These are phyloP conservation scores for Stagonosporopsis chrysanthemi DNA, from an alignment of 2,329 filamentous ascomycete genomes.

Conservation along the genomic window DNA sequence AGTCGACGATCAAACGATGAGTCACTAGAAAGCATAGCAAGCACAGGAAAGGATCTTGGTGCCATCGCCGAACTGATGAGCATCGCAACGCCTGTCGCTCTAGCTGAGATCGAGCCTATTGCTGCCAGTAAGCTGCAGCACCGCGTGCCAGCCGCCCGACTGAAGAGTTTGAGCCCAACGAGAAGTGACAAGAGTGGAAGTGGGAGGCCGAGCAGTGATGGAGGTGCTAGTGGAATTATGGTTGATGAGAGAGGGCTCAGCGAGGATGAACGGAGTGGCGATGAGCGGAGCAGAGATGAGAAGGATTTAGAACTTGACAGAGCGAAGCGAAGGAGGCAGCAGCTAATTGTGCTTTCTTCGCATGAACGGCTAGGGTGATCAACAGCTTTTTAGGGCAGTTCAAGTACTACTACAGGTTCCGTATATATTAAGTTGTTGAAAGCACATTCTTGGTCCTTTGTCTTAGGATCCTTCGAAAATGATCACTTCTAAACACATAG, in stretches of 20 bases:
- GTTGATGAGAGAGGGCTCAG: constrained; percentile 50
- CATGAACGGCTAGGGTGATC: neutral
- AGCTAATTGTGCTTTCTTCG: constrained; percentile 25
- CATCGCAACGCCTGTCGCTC: constrained; percentile 45
- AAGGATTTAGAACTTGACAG: constrained; percentile 2
- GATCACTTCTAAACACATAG: too few relatives aligned
- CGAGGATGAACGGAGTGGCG: constrained; percentile 46
- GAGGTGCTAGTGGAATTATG: constrained; percentile 46
- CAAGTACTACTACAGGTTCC: too few relatives aligned
- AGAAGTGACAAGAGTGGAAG: constrained; percentile 34
- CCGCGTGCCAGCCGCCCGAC: constrained; percentile 24
- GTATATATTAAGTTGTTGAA: too few relatives aligned
- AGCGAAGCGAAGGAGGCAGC: constrained; percentile 16
- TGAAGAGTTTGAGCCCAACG: constrained; percentile 46
- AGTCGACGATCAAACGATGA: neutral
- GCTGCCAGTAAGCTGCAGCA: constrained; percentile 40
- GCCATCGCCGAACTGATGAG: constrained; percentile 46
- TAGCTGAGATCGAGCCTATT: constrained; percentile 49
- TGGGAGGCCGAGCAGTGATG: constrained; percentile 31
- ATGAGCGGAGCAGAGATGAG: constrained; percentile 45
- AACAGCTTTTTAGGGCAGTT: too few relatives aligned
- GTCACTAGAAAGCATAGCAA: constrained; percentile 10
- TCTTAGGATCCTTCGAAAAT: too few relatives aligned
- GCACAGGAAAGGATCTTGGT: constrained; percentile 30
- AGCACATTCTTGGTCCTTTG: too few relatives aligned